A percentile compares a stretch with the other conserved stretches of the same genome.
These are phyloP conservation scores for Jatropha curcas DNA, from an alignment of 345 rosid species.

Conservation along the genomic window DNA sequence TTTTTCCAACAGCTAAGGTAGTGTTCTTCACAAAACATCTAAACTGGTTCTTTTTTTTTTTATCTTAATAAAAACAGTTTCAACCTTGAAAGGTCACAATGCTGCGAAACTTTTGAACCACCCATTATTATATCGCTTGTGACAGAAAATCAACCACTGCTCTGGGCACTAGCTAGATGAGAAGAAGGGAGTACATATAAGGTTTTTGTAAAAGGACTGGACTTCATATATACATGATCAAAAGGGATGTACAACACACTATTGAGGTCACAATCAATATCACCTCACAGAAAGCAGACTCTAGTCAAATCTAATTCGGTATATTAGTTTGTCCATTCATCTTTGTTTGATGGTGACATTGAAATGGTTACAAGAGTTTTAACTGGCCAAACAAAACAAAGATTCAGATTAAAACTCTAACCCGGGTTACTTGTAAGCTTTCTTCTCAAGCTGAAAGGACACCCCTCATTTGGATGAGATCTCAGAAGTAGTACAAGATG, in stretches of 20 bases:
- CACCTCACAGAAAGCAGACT: constrained; percentile 21
- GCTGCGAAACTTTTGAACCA: too few species aligned
- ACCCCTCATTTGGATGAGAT: constrained; percentile 32
- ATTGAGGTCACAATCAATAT: constrained; percentile 27
- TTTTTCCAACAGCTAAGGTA: too few species aligned
- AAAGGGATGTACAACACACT: constrained; percentile 37
- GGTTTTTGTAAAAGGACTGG: constrained; percentile 3
- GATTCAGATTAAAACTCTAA: constrained; percentile 25
- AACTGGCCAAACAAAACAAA: constrained; percentile 20
- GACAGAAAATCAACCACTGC: too few species aligned
- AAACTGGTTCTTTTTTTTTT: too few species aligned
- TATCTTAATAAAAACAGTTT: too few species aligned
- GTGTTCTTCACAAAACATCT: too few species aligned
- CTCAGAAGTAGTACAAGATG: constrained; percentile 40
- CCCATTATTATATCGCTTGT: too few species aligned
- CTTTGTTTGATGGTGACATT: constrained; percentile 22
- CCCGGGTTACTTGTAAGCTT: constrained; percentile 10
- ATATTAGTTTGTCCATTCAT: constrained; percentile 10
- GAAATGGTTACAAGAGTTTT: constrained; percentile 15
- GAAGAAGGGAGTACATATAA: constrained; percentile 24
- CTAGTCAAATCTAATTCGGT: constrained; percentile 27
- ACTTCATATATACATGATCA: constrained; percentile 33
- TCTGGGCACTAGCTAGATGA: neutral
- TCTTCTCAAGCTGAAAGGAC: neutral
- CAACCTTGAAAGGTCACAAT: too few species aligned